Evolutionary conservation across 805 yeast genomes (phyloP), one percentile per base, ranked within the genome.

Genomic region (Cyberlindnera xylosilytica): DNA sequence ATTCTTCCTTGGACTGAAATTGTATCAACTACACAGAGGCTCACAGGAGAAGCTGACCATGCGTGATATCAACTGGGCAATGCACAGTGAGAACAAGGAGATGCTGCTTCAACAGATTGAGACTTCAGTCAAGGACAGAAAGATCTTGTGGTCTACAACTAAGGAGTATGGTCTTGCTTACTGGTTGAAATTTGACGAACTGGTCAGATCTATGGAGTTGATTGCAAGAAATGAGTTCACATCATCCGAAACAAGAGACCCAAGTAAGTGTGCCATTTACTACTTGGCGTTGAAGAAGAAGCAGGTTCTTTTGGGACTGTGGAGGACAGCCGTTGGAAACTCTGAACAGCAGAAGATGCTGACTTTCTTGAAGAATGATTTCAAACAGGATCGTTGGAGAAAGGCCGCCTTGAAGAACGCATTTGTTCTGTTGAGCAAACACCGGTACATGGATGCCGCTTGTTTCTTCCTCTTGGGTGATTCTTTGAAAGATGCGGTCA

Each of bases 381-480:
- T 90, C 60, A 64, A 67, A 4, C 78, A 81, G 41, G 72, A 73
- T 13, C 69, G 97, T 38, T 90, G 97, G 97, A 77, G 71, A 52
- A 72, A 86, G 0, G 97, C 97, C 1, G 97, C 98, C 0, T 63
- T 80, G 54, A 93, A 93, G 56, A 91, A 91, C 64, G 98, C 98
- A 0, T 91, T 79, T 69, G 98, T 87, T 0, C 66, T 91, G 33
- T 62, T 93, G 50, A 87, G 97, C 47, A 88, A 88, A 56, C 99
- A 90, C 61, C 68, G 98, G 32, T 86, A 74, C 56, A 66, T 75
- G 59, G 95, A 89, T 62, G 95, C 97, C 0, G 97, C 97, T 0
- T 80, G 83, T 18, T 90, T 93, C 60, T 91, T 91, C 62, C 62
- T 91, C 27, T 69, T 91, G 11, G 96, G 86, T 0, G 89, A 74